phyloP scores from a whole-genome alignment of 1,284 basidiomycete species.

The Meripilus lineatus region DNA sequence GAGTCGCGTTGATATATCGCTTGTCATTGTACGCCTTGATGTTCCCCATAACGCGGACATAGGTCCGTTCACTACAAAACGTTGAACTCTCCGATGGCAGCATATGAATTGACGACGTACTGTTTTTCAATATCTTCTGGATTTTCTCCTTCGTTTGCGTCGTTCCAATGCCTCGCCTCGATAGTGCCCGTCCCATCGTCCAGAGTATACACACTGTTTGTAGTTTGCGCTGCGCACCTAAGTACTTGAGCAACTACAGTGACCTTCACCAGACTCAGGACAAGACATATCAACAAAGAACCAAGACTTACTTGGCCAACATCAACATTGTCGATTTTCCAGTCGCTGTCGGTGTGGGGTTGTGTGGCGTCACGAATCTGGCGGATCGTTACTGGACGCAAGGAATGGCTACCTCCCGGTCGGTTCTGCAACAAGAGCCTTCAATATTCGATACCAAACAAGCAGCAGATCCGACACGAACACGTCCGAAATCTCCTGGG shows the following conservation, averaged over 20 bases:
- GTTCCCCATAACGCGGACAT: slow-evolving; percentile 87
- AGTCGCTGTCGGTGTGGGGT: slow-evolving; percentile 85
- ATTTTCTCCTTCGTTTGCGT: slow-evolving; percentile 54
- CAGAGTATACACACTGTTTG: slow-evolving; percentile 78
- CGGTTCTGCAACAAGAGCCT: slow-evolving; percentile 32
- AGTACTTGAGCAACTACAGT: slow-evolving; percentile 82
- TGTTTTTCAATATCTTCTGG: slow-evolving; percentile 40
- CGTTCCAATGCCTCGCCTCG: slow-evolving; percentile 88
- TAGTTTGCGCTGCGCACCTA: slow-evolving; percentile 67
- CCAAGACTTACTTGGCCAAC: slow-evolving; percentile 69
- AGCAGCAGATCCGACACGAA: slow-evolving; percentile 22
- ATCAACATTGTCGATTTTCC: slow-evolving; percentile 78
- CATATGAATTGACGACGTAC: too few species aligned
- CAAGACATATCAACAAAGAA: not conserved
- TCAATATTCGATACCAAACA: too few species aligned
- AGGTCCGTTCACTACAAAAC: slow-evolving; percentile 60
- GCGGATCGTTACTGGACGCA: slow-evolving; percentile 84
- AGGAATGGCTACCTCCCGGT: too few species aligned
- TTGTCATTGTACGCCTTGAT: slow-evolving; percentile 85
- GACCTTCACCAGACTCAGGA: slow-evolving; percentile 35
- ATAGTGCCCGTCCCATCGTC: slow-evolving; percentile 90
- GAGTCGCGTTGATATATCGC: slow-evolving; percentile 74
- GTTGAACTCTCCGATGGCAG: too few species aligned
- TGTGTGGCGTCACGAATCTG: slow-evolving; percentile 79
- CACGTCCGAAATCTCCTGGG: slow-evolving; percentile 38